These are phyloP conservation scores for Mrakia gelida DNA, from an alignment of 768 basidiomycete genomes.

Conservation along the genomic window DNA sequence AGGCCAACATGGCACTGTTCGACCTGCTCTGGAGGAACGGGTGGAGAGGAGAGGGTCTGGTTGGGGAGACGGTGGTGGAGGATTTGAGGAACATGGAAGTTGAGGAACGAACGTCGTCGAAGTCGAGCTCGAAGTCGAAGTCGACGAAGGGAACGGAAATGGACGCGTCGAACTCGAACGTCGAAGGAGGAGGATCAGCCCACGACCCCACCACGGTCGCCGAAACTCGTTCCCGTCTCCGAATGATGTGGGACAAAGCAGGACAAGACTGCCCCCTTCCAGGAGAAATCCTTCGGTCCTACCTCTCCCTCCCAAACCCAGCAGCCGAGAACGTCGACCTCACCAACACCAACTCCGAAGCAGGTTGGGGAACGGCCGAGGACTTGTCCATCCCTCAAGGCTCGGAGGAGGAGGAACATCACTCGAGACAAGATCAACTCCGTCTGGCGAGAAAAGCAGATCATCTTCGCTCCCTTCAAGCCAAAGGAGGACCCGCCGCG, in stretches of 20 bases:
- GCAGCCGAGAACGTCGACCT: background rate
- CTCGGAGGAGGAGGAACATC: background rate
- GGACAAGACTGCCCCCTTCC: background rate
- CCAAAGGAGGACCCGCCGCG: no score
- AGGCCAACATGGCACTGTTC: background rate
- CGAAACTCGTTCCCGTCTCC: background rate
- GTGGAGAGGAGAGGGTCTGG: slow-evolving; percentile 13
- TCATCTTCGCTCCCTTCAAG: background rate
- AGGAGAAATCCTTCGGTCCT: background rate
- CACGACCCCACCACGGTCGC: background rate
- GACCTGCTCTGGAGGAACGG: background rate
- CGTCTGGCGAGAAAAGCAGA: background rate
- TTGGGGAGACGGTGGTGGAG: background rate
- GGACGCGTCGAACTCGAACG: background rate
- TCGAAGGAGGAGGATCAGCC: background rate
- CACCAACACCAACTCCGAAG: background rate
- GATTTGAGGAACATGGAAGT: no score
- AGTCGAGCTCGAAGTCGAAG: background rate
- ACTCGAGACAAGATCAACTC: background rate
- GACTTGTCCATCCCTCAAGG: background rate
- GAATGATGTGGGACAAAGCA: background rate
- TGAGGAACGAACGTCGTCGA: background rate
- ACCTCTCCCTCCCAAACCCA: background rate
- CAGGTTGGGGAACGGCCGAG: background rate
- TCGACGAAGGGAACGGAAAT: background rate